Percentiles rank a stretch among this genome's conserved stretches.
Conservation (phyloP, 2,329 filamentous ascomycete genomes). For the Raffaelea ambrosiae region DNA sequence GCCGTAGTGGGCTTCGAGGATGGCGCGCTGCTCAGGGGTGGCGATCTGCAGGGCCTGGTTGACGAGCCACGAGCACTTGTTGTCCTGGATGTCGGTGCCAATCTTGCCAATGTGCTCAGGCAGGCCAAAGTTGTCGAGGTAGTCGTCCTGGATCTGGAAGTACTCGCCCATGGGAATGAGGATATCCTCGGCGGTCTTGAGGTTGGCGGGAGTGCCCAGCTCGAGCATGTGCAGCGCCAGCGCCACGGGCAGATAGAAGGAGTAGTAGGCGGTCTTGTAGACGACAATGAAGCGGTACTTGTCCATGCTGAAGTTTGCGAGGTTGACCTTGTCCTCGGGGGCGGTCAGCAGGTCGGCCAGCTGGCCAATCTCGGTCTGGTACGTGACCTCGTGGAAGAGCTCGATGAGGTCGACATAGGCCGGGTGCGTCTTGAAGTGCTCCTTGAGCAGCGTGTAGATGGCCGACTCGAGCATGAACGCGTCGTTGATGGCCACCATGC, state of each 20-base stretch:
- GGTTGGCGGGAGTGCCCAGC: constrained; percentile 77
- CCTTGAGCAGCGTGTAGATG: constrained; percentile 89
- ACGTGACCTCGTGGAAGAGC: constrained; percentile 90
- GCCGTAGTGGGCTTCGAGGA: constrained; percentile 90
- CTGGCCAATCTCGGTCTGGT: constrained; percentile 94
- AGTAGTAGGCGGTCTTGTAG: constrained; percentile 99
- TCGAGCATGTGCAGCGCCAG: constrained; percentile 80
- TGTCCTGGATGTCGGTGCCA: constrained; percentile 97
- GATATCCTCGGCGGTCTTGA: constrained; percentile 82
- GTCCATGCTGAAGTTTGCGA: constrained; percentile 88
- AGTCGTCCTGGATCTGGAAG: constrained; percentile 99
- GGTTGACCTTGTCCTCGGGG: constrained; percentile 85
- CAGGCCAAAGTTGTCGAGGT: constrained; percentile 94
- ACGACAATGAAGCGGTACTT: constrained; percentile 99
- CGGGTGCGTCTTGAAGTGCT: constrained; percentile 82
- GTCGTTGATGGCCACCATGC: constrained; percentile 97
- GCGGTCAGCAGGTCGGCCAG: constrained; percentile 91
- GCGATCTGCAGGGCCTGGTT: constrained; percentile 83
- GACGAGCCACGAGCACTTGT: constrained; percentile 98
- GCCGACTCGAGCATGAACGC: constrained; percentile 87
- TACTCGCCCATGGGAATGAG: constrained; percentile 97
- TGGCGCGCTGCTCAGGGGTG: constrained; percentile 74
- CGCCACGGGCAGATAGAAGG: constrained; percentile 94
- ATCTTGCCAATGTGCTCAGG: constrained; percentile 95
- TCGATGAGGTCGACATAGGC: constrained; percentile 87